phyloP scores from a whole-genome alignment of 139 green algal species.

The Pleodorina starrii region DNA sequence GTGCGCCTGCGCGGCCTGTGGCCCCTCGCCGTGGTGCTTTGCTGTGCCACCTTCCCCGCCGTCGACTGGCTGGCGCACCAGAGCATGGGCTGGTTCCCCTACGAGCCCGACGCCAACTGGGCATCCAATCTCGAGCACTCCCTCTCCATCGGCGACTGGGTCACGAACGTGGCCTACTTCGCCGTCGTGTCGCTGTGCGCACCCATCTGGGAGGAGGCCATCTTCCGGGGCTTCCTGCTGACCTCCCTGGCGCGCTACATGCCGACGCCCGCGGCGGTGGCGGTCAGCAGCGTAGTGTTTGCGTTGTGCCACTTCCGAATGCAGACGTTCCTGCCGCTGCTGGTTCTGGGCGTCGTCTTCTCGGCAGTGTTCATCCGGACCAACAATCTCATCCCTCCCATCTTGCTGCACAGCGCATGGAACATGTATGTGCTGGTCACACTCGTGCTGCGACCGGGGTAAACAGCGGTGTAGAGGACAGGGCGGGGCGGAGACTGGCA shows the following conservation, averaged over 20 bases:
- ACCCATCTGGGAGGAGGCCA: conserved; percentile 95
- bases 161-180: conserved; percentile 84
- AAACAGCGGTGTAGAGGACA: too few relatives aligned
- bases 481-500: too few relatives aligned
- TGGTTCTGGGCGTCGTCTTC: conserved; percentile 92
- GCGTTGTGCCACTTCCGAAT: conserved; percentile 89
- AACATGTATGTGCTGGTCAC: conserved; percentile 76
- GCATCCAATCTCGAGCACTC: conserved; percentile 56
- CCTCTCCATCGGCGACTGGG: conserved; percentile 64
- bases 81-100: conserved; percentile 57
- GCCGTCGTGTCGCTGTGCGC: conserved; percentile 83
- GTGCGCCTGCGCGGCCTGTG: conserved; percentile 43
- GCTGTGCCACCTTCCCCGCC: conserved; percentile 56
- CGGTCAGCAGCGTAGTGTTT: conserved; percentile 80
- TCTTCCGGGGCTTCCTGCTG: conserved; percentile 97
- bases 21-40: conserved; percentile 33
- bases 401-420: conserved; percentile 87
- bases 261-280: conserved; percentile 65
- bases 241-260: conserved; percentile 86
- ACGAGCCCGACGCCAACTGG: conserved; percentile 54
- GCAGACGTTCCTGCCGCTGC: conserved; percentile 88
- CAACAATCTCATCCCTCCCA: conserved; percentile 78
- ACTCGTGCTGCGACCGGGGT: conserved; percentile 39
- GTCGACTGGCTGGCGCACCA: conserved; percentile 60
- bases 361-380: conserved; percentile 80